Percentiles rank a stretch among this genome's conserved stretches.
Evolutionary conservation across 2,329 filamentous ascomycete species (phyloP).

Genomic region (Sporothrix humicola): DNA sequence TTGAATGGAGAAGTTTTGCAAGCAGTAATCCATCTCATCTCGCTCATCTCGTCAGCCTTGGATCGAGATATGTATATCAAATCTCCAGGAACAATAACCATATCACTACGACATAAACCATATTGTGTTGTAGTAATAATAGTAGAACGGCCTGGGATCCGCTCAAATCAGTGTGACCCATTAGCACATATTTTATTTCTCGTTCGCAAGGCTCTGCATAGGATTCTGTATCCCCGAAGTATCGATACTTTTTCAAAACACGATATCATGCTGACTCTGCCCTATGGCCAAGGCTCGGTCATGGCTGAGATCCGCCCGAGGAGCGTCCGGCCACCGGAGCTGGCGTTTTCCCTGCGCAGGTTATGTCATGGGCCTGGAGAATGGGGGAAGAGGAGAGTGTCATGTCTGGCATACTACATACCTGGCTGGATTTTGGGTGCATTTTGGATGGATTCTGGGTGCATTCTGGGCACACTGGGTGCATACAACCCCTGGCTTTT

Average conservation of each 20-base stretch:
- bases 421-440: too few species aligned
- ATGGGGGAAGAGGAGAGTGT: not conserved
- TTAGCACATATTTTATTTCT: not conserved
- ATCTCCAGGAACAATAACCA: not conserved
- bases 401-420: too few species aligned
- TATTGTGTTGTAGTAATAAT: too few species aligned
- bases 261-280: not conserved
- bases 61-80: not conserved
- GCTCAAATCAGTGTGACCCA: not conserved
- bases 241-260: not conserved
- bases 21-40: not conserved
- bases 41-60: not conserved
- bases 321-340: conserved; percentile 20
- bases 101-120: too few species aligned
- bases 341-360: not conserved
- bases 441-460: too few species aligned
- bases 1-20: too few species aligned
- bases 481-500: not conserved
- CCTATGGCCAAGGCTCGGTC: conserved; percentile 9
- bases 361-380: not conserved
- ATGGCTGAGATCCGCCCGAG: conserved; percentile 9
- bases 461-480: too few species aligned
- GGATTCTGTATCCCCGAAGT: not conserved
- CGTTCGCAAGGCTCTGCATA: not conserved
- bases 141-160: not conserved